Conservation (phyloP, 371 early-diverging fungal species). For the Mycotypha africana region DNA sequence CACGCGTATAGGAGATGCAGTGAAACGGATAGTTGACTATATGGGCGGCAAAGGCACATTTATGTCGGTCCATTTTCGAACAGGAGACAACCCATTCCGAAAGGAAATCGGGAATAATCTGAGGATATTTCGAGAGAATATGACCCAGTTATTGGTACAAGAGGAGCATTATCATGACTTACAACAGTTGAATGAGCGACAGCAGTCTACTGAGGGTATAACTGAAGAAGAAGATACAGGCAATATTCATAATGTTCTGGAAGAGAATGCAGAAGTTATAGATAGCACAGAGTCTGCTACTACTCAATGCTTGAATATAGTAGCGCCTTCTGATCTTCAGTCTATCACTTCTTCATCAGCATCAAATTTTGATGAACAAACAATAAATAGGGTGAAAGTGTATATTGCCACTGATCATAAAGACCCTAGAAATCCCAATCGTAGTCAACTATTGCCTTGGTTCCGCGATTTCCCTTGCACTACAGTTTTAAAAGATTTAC, state of each 20-base stretch:
- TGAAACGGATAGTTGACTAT: conserved; percentile 21
- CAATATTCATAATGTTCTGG: no score
- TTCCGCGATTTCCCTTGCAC: conserved; percentile 35
- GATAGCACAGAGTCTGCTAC: no score
- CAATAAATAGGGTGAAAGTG: neutral
- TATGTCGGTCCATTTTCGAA: conserved; percentile 36
- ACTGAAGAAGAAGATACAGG: no score
- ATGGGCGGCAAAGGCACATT: conserved; percentile 25
- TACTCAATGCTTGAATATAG: no score
- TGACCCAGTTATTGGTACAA: conserved; percentile 9
- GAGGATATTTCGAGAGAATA: conserved; percentile 9
- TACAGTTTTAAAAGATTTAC: conserved; percentile 26
- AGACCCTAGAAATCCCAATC: conserved; percentile 15
- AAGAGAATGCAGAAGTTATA: no score
- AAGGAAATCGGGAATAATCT: conserved; percentile 16
- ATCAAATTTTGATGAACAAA: no score
- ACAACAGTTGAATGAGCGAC: no score
- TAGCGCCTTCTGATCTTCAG: no score
- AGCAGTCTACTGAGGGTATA: no score
- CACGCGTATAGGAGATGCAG: conserved; percentile 28
- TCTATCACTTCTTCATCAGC: no score
- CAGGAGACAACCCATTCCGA: conserved; percentile 28
- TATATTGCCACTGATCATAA: conserved; percentile 41
- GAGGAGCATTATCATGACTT: neutral
- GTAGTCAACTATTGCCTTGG: conserved; percentile 22